phyloP scores from a whole-genome alignment of 495 filamentous ascomycete genomes.

The Aspergillus mulundensis region DNA sequence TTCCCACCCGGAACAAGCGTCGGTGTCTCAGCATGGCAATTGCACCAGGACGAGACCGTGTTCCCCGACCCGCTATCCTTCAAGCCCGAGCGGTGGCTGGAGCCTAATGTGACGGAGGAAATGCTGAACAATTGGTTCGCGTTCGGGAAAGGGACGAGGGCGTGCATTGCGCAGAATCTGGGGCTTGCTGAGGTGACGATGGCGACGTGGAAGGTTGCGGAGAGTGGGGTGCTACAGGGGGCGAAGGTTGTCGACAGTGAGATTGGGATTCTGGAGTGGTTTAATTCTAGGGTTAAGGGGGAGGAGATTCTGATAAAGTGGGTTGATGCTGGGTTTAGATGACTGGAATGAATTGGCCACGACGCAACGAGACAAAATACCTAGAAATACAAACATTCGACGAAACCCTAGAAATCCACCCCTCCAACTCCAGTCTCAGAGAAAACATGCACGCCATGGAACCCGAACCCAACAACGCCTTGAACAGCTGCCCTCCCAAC shows the following conservation, averaged over 20 bases:
- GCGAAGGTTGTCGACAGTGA: constrained; percentile 29
- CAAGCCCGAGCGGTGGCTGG: constrained; percentile 48
- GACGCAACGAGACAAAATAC: background rate
- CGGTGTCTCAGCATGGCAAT: constrained; percentile 33
- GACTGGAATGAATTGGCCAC: background rate
- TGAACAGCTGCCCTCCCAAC: constrained; percentile 61
- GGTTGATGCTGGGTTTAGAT: background rate
- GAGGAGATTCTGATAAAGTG: constrained; percentile 24
- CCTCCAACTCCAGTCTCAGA: constrained; percentile 8
- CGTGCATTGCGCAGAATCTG: constrained; percentile 49
- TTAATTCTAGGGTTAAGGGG: constrained; percentile 38
- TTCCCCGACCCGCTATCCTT: constrained; percentile 45
- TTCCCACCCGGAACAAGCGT: constrained; percentile 45
- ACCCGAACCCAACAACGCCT: constrained; percentile 60
- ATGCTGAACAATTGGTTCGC: constrained; percentile 42
- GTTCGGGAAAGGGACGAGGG: constrained; percentile 45
- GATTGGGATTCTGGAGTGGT: constrained; percentile 49
- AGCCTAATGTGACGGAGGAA: constrained; percentile 22
- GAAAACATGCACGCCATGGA: constrained; percentile 68
- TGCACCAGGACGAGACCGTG: constrained; percentile 42
- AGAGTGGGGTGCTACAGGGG: constrained; percentile 37
- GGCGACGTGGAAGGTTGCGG: constrained; percentile 32
- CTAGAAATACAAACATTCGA: background rate
- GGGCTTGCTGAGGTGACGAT: constrained; percentile 37
- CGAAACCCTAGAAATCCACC: background rate